Conservation (phyloP, 345 rosid species). For the Zanthoxylum bungeanum region DNA sequence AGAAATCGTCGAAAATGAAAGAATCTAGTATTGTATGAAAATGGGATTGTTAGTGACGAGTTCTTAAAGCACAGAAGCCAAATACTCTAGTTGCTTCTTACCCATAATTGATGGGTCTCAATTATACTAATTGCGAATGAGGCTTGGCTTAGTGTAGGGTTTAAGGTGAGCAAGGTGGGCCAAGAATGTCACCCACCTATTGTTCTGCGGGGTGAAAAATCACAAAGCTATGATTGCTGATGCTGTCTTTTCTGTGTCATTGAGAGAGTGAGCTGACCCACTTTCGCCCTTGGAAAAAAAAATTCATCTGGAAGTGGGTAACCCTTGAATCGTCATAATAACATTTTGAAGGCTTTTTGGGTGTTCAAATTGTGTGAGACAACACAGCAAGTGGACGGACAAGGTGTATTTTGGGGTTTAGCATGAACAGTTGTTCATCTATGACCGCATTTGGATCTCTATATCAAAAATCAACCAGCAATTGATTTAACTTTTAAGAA, state of each 20-base stretch:
- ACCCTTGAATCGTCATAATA: constrained; percentile 22
- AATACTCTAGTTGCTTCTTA: constrained; percentile 13
- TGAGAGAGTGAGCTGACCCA: constrained; percentile 27
- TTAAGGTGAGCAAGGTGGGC: constrained; percentile 43
- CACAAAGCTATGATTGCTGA: constrained; percentile 28
- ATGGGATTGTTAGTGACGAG: constrained; percentile 1
- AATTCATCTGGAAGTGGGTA: constrained; percentile 30
- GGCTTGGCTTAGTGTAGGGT: constrained; percentile 36
- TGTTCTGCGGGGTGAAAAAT: constrained; percentile 18
- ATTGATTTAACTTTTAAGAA: not conserved
- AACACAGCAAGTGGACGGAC: constrained; percentile 20
- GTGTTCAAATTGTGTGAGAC: constrained; percentile 17
- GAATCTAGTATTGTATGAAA: not conserved
- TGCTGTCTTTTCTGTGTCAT: constrained; percentile 34
- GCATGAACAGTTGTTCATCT: no score
- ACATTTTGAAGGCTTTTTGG: constrained; percentile 19
- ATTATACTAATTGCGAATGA: constrained; percentile 21
- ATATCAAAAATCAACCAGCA: no score
- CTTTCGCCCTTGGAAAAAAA: constrained; percentile 21
- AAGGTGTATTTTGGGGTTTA: not conserved
- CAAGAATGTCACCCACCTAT: constrained; percentile 47
- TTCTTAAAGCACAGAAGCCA: constrained; percentile 2
- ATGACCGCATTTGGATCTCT: constrained; percentile 14
- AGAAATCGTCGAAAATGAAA: not conserved
- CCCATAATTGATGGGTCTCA: constrained; percentile 16